A percentile compares a stretch with the other conserved stretches of the same genome.
Conservation (phyloP, 371 early-diverging fungal species). For the Apophysomyces sp. region DNA sequence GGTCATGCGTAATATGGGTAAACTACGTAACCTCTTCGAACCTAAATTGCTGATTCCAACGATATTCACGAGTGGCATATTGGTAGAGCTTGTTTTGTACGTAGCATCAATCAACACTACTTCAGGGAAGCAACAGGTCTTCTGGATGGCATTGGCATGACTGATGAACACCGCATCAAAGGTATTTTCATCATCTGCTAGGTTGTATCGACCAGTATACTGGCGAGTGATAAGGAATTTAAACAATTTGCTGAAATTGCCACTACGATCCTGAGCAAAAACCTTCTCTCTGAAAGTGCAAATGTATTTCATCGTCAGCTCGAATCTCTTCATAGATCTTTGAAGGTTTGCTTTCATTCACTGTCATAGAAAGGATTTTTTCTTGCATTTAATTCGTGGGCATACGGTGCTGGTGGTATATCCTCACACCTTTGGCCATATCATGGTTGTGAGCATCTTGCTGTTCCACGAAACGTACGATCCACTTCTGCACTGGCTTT, state of each 20-base stretch:
- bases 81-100: too few species aligned
- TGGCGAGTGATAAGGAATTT: neutral
- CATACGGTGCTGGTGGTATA: neutral
- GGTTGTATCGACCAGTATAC: neutral
- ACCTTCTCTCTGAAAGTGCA: neutral
- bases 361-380: neutral
- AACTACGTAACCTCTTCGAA: neutral
- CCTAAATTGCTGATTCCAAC: constrained; percentile 4
- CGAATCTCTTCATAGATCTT: neutral
- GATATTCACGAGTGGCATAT: constrained; percentile 25
- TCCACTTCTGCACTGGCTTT: neutral
- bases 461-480: neutral
- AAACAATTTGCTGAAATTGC: too few species aligned
- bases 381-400: neutral
- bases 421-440: neutral
- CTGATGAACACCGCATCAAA: neutral
- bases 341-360: neutral
- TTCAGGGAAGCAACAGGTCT: neutral
- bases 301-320: neutral
- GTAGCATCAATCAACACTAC: too few species aligned
- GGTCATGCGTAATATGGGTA: too few species aligned
- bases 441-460: neutral
- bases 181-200: neutral
- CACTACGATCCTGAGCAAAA: neutral
- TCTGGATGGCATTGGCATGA: neutral